Evolutionary conservation across 495 filamentous ascomycete species (phyloP).

Genomic region (Penicillium waksmanii): DNA sequence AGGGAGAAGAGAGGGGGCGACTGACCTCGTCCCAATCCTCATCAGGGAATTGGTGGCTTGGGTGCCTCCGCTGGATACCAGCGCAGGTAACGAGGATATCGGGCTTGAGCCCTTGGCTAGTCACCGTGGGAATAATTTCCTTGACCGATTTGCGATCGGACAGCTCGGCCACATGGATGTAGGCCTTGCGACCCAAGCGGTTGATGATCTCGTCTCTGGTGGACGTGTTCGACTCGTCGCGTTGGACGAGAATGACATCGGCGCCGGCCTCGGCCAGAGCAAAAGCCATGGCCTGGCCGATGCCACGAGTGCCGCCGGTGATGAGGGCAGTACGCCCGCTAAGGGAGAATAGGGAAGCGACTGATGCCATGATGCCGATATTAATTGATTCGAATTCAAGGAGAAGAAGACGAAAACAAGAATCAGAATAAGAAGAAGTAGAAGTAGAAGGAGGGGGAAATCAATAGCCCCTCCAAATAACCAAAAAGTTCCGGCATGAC

Average conservation of each 20-base stretch:
- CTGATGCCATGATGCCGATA: constrained; percentile 31
- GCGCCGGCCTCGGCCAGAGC: constrained; percentile 83
- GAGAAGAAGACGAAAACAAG: constrained; percentile 4
- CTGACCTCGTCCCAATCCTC: constrained; percentile 76
- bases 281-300: constrained; percentile 82
- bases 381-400: neutral
- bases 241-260: constrained; percentile 66
- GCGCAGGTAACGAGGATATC: constrained; percentile 84
- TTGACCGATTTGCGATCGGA: constrained; percentile 61
- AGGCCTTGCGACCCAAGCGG: constrained; percentile 65
- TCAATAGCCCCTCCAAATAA: constrained; percentile 6
- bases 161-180: constrained; percentile 77
- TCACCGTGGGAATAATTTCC: constrained; percentile 61
- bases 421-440: neutral
- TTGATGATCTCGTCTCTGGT: constrained; percentile 65
- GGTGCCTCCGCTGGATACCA: constrained; percentile 81
- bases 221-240: constrained; percentile 64
- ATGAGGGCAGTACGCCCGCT: constrained; percentile 72
- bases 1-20: no score
- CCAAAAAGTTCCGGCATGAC: constrained; percentile 11
- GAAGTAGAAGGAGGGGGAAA: neutral
- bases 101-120: constrained; percentile 61
- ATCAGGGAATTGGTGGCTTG: constrained; percentile 76
- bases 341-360: constrained; percentile 49
- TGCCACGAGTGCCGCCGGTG: constrained; percentile 86